phyloP scores from a whole-genome alignment of 139 green algal species.

The Volvox africanus region DNA sequence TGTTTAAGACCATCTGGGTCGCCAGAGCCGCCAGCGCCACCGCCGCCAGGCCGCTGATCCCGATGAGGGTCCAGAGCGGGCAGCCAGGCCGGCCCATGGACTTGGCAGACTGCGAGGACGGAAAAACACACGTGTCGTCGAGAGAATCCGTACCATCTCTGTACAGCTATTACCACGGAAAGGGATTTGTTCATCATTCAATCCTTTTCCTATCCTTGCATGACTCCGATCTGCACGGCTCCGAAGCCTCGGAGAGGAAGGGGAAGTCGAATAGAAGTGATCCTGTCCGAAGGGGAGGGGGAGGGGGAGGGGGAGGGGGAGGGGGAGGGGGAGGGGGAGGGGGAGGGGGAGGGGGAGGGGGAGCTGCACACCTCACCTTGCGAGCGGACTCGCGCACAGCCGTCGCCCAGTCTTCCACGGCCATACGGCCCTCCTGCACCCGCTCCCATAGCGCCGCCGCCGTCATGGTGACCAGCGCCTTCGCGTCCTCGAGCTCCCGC shows the following conservation, averaged over 20 bases:
- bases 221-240: too few relatives aligned
- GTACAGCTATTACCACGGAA: too few relatives aligned
- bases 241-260: too few relatives aligned
- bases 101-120: not conserved
- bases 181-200: too few relatives aligned
- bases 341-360: too few relatives aligned
- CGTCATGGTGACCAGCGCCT: not conserved
- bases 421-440: not conserved
- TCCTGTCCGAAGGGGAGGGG: too few relatives aligned
- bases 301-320: too few relatives aligned
- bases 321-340: too few relatives aligned
- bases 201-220: too few relatives aligned
- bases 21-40: conserved; percentile 34
- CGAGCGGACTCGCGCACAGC: not conserved
- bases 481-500: conserved; percentile 19
- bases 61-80: conserved; percentile 35
- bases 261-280: too few relatives aligned
- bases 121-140: too few relatives aligned
- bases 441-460: conserved; percentile 12
- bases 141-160: too few relatives aligned
- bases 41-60: conserved; percentile 15
- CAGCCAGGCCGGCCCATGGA: not conserved
- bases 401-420: conserved; percentile 17
- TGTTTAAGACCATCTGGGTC: conserved; percentile 19
- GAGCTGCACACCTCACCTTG: conserved; percentile 2